Conservation (phyloP, 176 grass and related monocot genomes). For the Poa annua region DNA sequence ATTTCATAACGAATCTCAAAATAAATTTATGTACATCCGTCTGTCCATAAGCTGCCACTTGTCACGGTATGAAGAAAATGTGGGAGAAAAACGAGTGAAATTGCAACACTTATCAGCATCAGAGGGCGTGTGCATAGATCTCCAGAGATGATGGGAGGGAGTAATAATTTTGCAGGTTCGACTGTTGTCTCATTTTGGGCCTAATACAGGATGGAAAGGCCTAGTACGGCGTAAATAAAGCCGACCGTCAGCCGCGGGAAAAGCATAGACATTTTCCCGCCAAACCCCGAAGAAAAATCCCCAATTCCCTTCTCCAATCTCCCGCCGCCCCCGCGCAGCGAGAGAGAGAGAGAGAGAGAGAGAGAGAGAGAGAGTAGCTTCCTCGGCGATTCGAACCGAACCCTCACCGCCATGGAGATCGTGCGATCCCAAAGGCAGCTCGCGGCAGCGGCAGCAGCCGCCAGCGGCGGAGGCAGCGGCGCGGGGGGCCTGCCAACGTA, state of each 20-base stretch:
- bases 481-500: slow-evolving; percentile 63
- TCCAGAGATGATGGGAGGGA: no score
- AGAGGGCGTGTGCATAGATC: no score
- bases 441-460: slow-evolving; percentile 26
- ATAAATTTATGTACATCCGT: no score
- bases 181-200: background rate
- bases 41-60: no score
- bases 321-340: background rate
- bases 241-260: slow-evolving; percentile 33
- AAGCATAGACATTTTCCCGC: slow-evolving; percentile 34
- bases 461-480: background rate
- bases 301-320: slow-evolving; percentile 13
- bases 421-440: slow-evolving; percentile 76
- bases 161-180: no score
- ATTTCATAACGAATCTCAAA: no score
- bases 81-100: no score
- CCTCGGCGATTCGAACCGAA: background rate
- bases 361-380: background rate
- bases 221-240: background rate
- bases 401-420: slow-evolving; percentile 67
- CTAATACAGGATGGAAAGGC: background rate
- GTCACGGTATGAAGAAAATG: no score
- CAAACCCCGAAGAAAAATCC: background rate
- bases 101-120: no score
- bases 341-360: background rate